phyloP scores from a whole-genome alignment of 306 rosid genomes.

The Cucumis hystrix region DNA sequence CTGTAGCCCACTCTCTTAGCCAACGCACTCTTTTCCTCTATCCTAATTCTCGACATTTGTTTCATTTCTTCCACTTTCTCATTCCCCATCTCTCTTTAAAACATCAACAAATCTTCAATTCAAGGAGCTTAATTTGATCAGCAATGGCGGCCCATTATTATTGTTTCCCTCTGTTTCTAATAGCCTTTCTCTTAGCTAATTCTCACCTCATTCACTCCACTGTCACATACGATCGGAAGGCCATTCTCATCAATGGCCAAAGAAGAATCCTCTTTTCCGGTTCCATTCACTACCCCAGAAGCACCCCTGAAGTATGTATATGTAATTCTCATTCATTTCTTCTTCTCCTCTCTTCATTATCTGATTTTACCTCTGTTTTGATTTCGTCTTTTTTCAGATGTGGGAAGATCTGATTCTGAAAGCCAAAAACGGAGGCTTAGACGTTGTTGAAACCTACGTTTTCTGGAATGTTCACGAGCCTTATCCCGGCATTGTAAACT shows the following conservation, averaged over 20 bases:
- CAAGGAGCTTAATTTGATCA: not conserved
- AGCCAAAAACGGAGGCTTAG: slow-evolving; percentile 86
- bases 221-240: slow-evolving; percentile 80
- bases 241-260: slow-evolving; percentile 71
- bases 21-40: not conserved
- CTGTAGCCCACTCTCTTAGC: not conserved
- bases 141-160: not conserved
- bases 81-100: not conserved
- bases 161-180: not conserved
- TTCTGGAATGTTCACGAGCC: slow-evolving; percentile 97
- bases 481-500: slow-evolving; percentile 53
- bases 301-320: slow-evolving; percentile 66
- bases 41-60: not conserved
- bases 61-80: not conserved
- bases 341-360: not conserved
- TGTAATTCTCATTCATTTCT: not conserved
- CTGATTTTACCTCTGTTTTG: not conserved
- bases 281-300: slow-evolving; percentile 95
- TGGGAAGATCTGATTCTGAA: slow-evolving; percentile 91
- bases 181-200: slow-evolving; percentile 5
- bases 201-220: slow-evolving; percentile 27
- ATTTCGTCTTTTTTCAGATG: slow-evolving; percentile 28
- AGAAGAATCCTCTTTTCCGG: slow-evolving; percentile 91
- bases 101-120: not conserved
- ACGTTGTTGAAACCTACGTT: slow-evolving; percentile 77